Base-by-base conservation (phyloP, 768 basidiomycete genomes). In the Suillus lakei region DNA sequence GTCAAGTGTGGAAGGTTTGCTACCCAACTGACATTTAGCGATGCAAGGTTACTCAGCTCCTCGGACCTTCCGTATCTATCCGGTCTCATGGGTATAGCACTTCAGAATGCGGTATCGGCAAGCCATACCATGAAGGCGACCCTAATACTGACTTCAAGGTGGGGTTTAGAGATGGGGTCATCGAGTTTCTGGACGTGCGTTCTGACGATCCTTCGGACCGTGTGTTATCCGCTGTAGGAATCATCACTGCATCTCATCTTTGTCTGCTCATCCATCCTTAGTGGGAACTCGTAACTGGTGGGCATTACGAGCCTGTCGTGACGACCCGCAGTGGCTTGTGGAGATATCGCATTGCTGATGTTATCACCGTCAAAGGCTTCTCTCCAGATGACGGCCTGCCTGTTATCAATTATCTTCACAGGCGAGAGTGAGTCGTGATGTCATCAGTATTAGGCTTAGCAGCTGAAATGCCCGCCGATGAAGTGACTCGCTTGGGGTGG, bases 121-220 rank as follows among this genome's bases (percentile, higher is more conserved):
- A 34, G 16, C 30, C 32, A 32, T 67, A 67, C 54, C 30, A 54
- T 15, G 44, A 53, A 10, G 36, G 41, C 16, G 41, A 67, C 32
- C 54, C 64, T n/a, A 61, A 58, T 26, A 56, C 54, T 23, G 60
- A 60, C 23, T 67, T 65, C 64, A 67, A 67, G 43, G 16, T 65
- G 6, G 7, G 15, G 5, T 28, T 48, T 6, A 50, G n/a, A n/a
- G 66, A 67, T 23, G 54, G 54, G 54, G 5, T 72, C 21, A 44
- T 67, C 23, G 66, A 67, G 44, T 67, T 43, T 32, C 39, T 65
- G 23, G 64, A 65, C 7, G 64, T 65, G 15, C 16, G 21, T 15
- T 53, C 38, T 4, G 34, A 62, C n/a, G 28, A 61, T 32, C 44
- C 41, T 16, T 44, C 63, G 18, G 34, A 26, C 12, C 34, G 28